These are phyloP conservation scores for Yarrowia sp. DNA, from an alignment of 805 yeast species.

Conservation along the genomic window DNA sequence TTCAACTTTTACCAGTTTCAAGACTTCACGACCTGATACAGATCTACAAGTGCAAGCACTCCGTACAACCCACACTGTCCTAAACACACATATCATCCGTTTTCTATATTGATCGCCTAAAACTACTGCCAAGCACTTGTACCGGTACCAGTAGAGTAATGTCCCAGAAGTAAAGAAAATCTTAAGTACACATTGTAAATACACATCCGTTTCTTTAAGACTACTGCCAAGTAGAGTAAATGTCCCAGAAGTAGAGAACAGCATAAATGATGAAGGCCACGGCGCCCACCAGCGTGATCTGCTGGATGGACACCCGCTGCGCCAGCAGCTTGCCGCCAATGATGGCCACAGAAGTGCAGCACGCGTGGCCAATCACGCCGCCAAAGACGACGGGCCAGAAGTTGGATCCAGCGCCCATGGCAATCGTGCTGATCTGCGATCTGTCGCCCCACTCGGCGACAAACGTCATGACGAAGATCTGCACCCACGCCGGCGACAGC, in stretches of 20 bases:
- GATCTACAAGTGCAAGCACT: too few relatives aligned
- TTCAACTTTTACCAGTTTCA: too few relatives aligned
- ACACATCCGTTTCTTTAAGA: not conserved
- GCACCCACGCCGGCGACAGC: slow-evolving; percentile 87
- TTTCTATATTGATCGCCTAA: too few relatives aligned
- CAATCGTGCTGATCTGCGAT: slow-evolving; percentile 96
- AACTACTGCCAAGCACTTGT: too few relatives aligned
- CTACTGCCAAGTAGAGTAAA: slow-evolving; percentile 4
- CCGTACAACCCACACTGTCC: too few relatives aligned
- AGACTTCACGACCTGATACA: too few relatives aligned
- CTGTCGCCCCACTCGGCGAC: slow-evolving; percentile 99
- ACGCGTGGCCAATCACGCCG: slow-evolving; percentile 82
- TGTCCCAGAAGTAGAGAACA: slow-evolving; percentile 56
- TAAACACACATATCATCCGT: too few relatives aligned
- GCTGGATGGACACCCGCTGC: slow-evolving; percentile 83
- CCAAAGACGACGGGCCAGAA: slow-evolving; percentile 88
- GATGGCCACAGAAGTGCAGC: slow-evolving; percentile 89
- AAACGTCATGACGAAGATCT: slow-evolving; percentile 92
- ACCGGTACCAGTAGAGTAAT: too few relatives aligned
- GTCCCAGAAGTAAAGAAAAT: too few relatives aligned
- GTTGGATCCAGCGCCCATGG: slow-evolving; percentile 96
- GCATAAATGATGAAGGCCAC: slow-evolving; percentile 81
- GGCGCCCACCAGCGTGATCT: slow-evolving; percentile 89
- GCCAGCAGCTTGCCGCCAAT: slow-evolving; percentile 90
- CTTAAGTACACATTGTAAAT: too few relatives aligned